Conservation (phyloP, 2,329 filamentous ascomycete species). For the Pseudohalonectria lignicola region DNA sequence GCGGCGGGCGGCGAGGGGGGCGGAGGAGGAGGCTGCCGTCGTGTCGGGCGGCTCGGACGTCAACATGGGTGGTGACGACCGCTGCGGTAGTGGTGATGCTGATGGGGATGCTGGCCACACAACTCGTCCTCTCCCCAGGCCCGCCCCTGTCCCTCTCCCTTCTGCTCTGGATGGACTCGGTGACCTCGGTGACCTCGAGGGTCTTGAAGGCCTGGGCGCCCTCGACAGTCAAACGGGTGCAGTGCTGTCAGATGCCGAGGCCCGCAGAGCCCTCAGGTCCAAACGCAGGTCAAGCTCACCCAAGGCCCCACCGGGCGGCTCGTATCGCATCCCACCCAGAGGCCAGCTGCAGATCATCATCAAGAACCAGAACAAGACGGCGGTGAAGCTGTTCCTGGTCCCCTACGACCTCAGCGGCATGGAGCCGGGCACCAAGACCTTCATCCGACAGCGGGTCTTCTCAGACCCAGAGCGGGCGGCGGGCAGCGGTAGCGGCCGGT, state of each 20-base stretch:
- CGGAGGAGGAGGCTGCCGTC: neutral
- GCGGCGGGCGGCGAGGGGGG: neutral
- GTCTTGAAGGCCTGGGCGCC: constrained; percentile 1
- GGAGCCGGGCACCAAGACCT: constrained; percentile 90
- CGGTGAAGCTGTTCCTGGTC: constrained; percentile 88
- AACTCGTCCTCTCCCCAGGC: too few relatives aligned
- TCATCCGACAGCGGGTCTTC: constrained; percentile 88
- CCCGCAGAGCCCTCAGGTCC: constrained; percentile 16
- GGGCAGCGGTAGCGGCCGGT: neutral
- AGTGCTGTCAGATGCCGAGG: constrained; percentile 2
- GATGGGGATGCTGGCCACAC: too few relatives aligned
- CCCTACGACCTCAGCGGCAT: constrained; percentile 89
- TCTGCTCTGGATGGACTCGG: too few relatives aligned
- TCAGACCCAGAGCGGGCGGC: constrained; percentile 30
- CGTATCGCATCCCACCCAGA: constrained; percentile 87
- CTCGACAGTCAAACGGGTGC: too few relatives aligned
- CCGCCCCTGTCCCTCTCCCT: too few relatives aligned
- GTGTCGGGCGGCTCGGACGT: constrained; percentile 1
- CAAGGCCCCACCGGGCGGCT: constrained; percentile 67
- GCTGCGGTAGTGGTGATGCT: neutral
- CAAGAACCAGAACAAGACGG: constrained; percentile 97
- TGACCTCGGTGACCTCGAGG: too few relatives aligned
- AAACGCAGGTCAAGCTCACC: constrained; percentile 43
- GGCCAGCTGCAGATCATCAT: constrained; percentile 95
- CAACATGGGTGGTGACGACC: constrained; percentile 5